Conservation (phyloP, 768 basidiomycete species). For the Suillus decipiens region DNA sequence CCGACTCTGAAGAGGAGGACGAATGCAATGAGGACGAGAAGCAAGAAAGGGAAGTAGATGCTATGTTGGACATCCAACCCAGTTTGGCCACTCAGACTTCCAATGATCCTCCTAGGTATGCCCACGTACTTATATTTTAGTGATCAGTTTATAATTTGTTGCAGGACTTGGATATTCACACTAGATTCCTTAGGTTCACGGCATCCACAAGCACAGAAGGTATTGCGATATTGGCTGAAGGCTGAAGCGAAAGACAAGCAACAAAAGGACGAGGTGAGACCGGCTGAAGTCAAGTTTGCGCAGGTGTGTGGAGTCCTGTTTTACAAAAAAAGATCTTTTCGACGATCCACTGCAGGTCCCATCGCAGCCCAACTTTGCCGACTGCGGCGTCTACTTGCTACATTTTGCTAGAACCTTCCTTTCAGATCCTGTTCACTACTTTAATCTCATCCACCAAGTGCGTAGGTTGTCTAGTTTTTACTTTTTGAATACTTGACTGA, state of each 20-base stretch:
- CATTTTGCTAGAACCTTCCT: slow-evolving; percentile 86
- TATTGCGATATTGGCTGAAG: slow-evolving; percentile 66
- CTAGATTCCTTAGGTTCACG: slow-evolving; percentile 83
- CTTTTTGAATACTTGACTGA: slow-evolving; percentile 1
- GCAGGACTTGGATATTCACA: slow-evolving; percentile 79
- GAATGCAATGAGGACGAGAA: slow-evolving; percentile 30
- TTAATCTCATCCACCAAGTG: slow-evolving; percentile 46
- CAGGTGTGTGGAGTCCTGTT: slow-evolving; percentile 40
- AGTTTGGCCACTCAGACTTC: slow-evolving; percentile 18
- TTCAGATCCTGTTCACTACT: slow-evolving; percentile 53
- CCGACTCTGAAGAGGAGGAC: slow-evolving; percentile 22
- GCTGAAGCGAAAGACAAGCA: slow-evolving; percentile 80
- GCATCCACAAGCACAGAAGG: slow-evolving; percentile 67
- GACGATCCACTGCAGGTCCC: slow-evolving; percentile 61
- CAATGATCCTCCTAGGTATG: slow-evolving; percentile 27
- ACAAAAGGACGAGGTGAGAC: slow-evolving; percentile 38
- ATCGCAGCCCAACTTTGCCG: slow-evolving; percentile 83
- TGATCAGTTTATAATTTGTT: not conserved
- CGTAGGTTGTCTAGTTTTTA: not conserved
- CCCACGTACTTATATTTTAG: not conserved
- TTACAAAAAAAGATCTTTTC: not conserved
- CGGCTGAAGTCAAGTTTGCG: slow-evolving; percentile 49
- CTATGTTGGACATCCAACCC: slow-evolving; percentile 24
- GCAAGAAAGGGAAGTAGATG: slow-evolving; percentile 34
- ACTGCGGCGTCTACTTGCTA: slow-evolving; percentile 91